Base-by-base conservation (phyloP, 768 basidiomycete genomes). In the Strobilomyces dryophilus region DNA sequence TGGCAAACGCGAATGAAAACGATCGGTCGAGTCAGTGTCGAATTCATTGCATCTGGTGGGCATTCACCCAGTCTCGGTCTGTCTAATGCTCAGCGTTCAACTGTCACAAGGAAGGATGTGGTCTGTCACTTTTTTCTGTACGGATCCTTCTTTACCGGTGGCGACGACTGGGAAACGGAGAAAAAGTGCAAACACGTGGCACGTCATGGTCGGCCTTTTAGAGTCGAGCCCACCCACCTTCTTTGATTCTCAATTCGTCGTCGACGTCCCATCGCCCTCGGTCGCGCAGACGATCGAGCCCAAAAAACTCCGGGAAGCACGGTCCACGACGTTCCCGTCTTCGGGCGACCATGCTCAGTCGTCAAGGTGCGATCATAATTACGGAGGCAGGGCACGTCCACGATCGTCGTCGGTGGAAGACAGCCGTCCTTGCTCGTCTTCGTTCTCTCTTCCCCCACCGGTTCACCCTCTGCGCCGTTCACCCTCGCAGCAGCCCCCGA, bases 1-100 rank as follows among this genome's bases (percentile, higher is more conserved):
- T 89, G 88, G 67, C 83, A 86, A 66, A 80, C 79, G 57, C 76
- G 87, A 29, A 83, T 89, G 84, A 74, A 79, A 43, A 78, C 84
- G n/a, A 75, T 80, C 11, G 78, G 79, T 40, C 57, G 69, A 32
- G 75, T 85, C n/a, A 59, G 60, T n/a, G 61, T 87, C 8, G 85
- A 89, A 56, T 88, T 89, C 53, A 84, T 89, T 43, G 85, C 82
- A 15, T 62, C 56, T 6, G 53, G 67, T 67, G 32, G 43, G 43
- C 4, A 9, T 20, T 2, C 21, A 8, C 1, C 15, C 8, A 2
- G 21, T 26, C n/a, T 21, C 9, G n/a, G 24, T 5, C 4, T n/a
- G n/a, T n/a, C n/a, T n/a, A n/a, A n/a, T 24, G 10, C 44, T 36
- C 35, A 44, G n/a, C 15, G 3, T 5, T 9, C 27, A 15, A n/a